phyloP scores from a whole-genome alignment of 441 rosid species.

The Gossypium davidsonii region DNA sequence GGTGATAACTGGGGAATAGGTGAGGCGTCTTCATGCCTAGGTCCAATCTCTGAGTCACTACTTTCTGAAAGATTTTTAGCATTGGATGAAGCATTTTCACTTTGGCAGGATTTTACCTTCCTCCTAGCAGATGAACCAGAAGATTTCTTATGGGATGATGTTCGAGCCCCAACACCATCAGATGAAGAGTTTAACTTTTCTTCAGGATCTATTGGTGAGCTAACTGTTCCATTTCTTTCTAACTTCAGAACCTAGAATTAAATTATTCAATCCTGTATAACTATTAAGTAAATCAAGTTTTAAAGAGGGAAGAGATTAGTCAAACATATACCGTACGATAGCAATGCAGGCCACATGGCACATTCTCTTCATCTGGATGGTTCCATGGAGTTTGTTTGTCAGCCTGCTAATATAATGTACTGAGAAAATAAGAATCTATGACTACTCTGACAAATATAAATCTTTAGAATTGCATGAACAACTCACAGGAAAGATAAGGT shows the following conservation, averaged over 20 bases:
- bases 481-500: conserved; percentile 91
- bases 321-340: conserved; percentile 50
- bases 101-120: conserved; percentile 56
- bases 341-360: conserved; percentile 71
- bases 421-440: conserved; percentile 21
- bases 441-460: conserved; percentile 8
- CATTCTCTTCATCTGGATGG: conserved; percentile 56
- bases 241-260: conserved; percentile 54
- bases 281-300: not conserved
- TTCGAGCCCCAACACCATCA: conserved; percentile 39
- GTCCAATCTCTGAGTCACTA: conserved; percentile 85
- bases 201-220: conserved; percentile 34
- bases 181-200: conserved; percentile 47
- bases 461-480: conserved; percentile 19
- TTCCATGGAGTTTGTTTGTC: conserved; percentile 74
- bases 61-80: conserved; percentile 64
- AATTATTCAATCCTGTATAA: conserved; percentile 1
- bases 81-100: conserved; percentile 92
- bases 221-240: conserved; percentile 31
- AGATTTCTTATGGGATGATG: conserved; percentile 44
- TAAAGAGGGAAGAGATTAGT: conserved; percentile 9
- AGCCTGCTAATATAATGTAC: conserved; percentile 37
- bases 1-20: conserved; percentile 38
- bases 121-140: conserved; percentile 42
- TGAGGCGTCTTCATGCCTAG: conserved; percentile 40